Evolutionary conservation across 2,329 filamentous ascomycete species (phyloP).

Genomic region (Xylariaceae sp.): DNA sequence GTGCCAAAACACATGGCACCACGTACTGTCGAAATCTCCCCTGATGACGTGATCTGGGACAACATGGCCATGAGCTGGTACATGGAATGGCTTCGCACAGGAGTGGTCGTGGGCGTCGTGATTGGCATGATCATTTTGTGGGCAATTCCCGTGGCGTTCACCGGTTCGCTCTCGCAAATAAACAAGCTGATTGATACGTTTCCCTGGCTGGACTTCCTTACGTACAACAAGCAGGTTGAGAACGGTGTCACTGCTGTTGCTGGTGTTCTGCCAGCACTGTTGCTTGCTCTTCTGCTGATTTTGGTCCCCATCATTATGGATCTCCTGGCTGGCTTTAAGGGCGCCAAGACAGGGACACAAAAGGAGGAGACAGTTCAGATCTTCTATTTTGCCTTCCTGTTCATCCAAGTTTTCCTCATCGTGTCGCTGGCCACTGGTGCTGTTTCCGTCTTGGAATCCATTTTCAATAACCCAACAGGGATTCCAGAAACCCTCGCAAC

Average conservation of each 20-base stretch:
- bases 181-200: conserved; percentile 62
- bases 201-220: conserved; percentile 67
- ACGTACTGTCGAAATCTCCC: conserved; percentile 87
- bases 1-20: conserved; percentile 91
- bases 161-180: conserved; percentile 76
- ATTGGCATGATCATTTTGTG: conserved; percentile 78
- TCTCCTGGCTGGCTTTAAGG: conserved; percentile 68
- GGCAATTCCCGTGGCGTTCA: conserved; percentile 87
- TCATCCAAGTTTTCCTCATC: conserved; percentile 91
- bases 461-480: conserved; percentile 54
- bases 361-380: conserved; percentile 79
- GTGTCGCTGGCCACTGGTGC: conserved; percentile 77
- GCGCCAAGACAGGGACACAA: conserved; percentile 76
- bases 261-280: conserved; percentile 77
- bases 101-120: conserved; percentile 61
- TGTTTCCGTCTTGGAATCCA: conserved; percentile 57
- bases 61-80: conserved; percentile 97
- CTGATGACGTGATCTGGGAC: conserved; percentile 90
- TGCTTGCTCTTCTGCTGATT: conserved; percentile 74
- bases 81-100: conserved; percentile 74
- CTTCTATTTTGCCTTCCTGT: conserved; percentile 92
- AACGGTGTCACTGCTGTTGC: conserved; percentile 63
- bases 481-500: conserved; percentile 69
- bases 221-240: conserved; percentile 52
- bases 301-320: conserved; percentile 76